These are phyloP conservation scores for Anethum foeniculum DNA, from an alignment of 140 eudicot genomes.

Conservation along the genomic window DNA sequence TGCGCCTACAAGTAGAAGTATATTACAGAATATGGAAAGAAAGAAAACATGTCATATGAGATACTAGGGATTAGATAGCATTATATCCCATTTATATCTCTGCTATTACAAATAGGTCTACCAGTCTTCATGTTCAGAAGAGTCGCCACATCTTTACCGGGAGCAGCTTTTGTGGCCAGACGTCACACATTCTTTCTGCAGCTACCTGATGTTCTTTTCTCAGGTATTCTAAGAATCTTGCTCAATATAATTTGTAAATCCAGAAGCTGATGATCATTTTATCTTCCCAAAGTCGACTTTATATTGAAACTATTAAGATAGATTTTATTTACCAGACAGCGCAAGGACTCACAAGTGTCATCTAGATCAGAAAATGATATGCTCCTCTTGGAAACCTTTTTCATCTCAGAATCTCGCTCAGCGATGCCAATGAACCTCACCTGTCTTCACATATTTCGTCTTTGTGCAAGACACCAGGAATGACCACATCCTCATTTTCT, in stretches of 20 bases:
- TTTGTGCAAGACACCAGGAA: constrained; percentile 50
- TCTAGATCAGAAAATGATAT: constrained; percentile 56
- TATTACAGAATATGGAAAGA: background rate
- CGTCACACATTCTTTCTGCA: constrained; percentile 62
- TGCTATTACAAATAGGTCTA: constrained; percentile 70
- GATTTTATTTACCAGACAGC: constrained; percentile 48
- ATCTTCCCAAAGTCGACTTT: constrained; percentile 27
- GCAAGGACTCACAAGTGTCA: constrained; percentile 39
- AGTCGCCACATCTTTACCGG: constrained; percentile 18
- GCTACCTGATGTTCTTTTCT: constrained; percentile 51
- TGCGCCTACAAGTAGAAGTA: constrained; percentile 43
- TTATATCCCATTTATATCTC: constrained; percentile 67
- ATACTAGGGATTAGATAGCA: background rate
- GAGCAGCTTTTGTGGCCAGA: constrained; percentile 91
- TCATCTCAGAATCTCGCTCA: constrained; percentile 35
- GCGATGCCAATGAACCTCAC: constrained; percentile 57
- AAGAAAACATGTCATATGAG: background rate
- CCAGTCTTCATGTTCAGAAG: constrained; percentile 51
- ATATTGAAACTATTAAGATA: constrained; percentile 25
- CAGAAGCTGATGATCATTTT: constrained; percentile 60
- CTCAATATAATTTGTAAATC: constrained; percentile 37
- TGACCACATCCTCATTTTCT: constrained; percentile 24
- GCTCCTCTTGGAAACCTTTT: constrained; percentile 42
- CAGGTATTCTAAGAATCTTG: constrained; percentile 47
- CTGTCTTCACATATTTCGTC: constrained; percentile 50